Evolutionary conservation across 2,329 filamentous ascomycete genomes (phyloP), one percentile per base, ranked within the genome.

Genomic region (Fusarium phyllophilum): DNA sequence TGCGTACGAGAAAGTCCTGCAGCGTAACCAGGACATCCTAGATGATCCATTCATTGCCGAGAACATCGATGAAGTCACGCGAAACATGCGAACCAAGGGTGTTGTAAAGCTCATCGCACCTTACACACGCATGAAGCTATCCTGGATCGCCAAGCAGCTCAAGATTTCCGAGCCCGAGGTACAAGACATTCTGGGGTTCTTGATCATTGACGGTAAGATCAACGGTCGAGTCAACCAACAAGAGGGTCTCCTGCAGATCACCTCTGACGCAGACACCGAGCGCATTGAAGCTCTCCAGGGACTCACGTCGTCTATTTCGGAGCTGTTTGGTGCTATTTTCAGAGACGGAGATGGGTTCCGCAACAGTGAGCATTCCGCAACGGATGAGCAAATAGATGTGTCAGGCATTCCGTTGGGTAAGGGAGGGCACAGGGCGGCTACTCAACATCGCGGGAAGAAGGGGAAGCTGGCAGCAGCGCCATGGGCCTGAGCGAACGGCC

Each of bases 11-110:
- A 91, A 89, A 62, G 95, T 98, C 42, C 86, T 99, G 63, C 91
- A 94, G 78, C 91, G 91, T 79, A 97, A 98, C 84, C 92, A 92
- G 78, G 96, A 98, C 80, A 91, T 99, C 33, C 87, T 98, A 44
- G 91, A 92, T 18, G 96, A 99, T 81, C 92, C 94, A 0, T 99
- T 98, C 84, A 99, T 99, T 77, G 96, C 96, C 34, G 96, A 98
- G 84, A 98, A 99, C 81, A 99, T 99, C 77, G 96, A 98, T 82
- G 96, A 99, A 84, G 96, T 99, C 65, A 99, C 96, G 59, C 93
- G 96, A 48, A 98, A 96, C 83, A 97, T 99, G 93, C 93, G 96
- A 62, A 98, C 95, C 75, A 98, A 98, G 86, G 96, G 95, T 3
- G 91, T 98, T 15, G 85, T 97, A 73, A 97, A 96, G 84, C 87